Percentiles rank a stretch among this genome's conserved stretches.
These are phyloP conservation scores for Podila horticola DNA, from an alignment of 192 early-diverging fungal genomes.

Conservation along the genomic window DNA sequence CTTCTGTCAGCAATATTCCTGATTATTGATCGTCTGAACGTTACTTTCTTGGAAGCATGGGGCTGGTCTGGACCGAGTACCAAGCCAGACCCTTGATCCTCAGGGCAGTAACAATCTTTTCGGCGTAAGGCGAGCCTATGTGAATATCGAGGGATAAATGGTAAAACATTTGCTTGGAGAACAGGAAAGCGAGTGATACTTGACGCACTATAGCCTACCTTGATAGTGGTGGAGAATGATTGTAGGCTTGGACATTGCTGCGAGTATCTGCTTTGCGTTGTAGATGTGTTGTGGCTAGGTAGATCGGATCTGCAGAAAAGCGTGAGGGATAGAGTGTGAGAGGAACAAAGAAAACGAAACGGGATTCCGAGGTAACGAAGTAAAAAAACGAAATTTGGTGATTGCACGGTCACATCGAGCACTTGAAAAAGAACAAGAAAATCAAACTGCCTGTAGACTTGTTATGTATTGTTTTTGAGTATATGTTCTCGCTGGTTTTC, in stretches of 20 bases:
- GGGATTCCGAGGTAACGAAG: too few species aligned
- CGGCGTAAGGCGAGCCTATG: conserved; percentile 37
- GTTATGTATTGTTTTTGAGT: too few species aligned
- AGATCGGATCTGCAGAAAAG: neutral
- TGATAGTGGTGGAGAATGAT: conserved; percentile 35
- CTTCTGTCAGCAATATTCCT: too few species aligned
- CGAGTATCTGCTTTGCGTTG: too few species aligned
- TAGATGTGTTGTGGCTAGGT: neutral
- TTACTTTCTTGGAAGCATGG: conserved; percentile 42
- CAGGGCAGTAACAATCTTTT: conserved; percentile 47
- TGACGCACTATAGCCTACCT: neutral
- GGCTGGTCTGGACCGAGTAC: conserved; percentile 30
- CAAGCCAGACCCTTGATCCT: conserved; percentile 49
- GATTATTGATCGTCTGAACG: too few species aligned
- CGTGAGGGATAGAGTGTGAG: neutral
- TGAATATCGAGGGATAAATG: neutral
- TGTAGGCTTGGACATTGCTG: conserved; percentile 22
- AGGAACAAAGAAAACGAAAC: neutral
- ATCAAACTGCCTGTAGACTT: too few species aligned
- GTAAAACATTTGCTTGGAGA: too few species aligned
- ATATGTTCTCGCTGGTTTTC: neutral
- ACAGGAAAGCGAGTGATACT: neutral
- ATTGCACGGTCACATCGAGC: too few species aligned
- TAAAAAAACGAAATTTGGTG: too few species aligned
- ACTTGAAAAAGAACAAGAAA: too few species aligned